Base-by-base conservation (phyloP, 805 yeast species). In the Maudiozyma barnettii region DNA sequence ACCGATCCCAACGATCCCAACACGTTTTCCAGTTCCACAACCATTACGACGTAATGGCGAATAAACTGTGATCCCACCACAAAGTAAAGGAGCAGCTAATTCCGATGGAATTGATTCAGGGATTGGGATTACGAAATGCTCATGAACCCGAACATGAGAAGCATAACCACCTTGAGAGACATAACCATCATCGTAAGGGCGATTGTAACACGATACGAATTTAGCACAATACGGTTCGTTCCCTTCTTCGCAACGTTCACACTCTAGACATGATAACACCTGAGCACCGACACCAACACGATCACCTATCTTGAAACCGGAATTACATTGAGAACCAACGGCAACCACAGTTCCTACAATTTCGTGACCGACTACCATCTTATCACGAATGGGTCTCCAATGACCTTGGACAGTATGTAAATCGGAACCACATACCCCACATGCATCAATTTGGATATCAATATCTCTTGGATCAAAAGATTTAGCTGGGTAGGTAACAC, bases 231-330 rank as follows among this genome's bases (percentile, higher is more conserved):
- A 77, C 52, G 66, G 73, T 54, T 81, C 83, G 59, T 79, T 73
- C 54, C 69, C 72, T 36, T 58, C 51, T 19, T 70, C 61, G 72
- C 89, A 86, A 58, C 78, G 71, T 41, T 70, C 58, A 67, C 95
- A 86, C n/a, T 75, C 66, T 46, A 72, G 63, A 68, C 95, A 85
- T 35, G 84, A 69, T 49, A 67, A 69, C 19, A 74, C 70, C 58
- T 77, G 81, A 26, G 93, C 91, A 55, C 95, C 95, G 42, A 84
- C 74, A 47, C 91, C 95, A 29, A 84, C 93, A 53, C 87, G 71
- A 53, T 86, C 82, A 47, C 95, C 95, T 19, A 81, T 60, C 71
- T 76, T 68, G 65, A 72, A 45, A 53, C 69, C 67, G 8, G 63
- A 54, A 8, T 66, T 63, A 53, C 84, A 78, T 31, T 74, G 67